Base-by-base conservation (phyloP, 2,329 filamentous ascomycete genomes). In the Aspergillus sp. region DNA sequence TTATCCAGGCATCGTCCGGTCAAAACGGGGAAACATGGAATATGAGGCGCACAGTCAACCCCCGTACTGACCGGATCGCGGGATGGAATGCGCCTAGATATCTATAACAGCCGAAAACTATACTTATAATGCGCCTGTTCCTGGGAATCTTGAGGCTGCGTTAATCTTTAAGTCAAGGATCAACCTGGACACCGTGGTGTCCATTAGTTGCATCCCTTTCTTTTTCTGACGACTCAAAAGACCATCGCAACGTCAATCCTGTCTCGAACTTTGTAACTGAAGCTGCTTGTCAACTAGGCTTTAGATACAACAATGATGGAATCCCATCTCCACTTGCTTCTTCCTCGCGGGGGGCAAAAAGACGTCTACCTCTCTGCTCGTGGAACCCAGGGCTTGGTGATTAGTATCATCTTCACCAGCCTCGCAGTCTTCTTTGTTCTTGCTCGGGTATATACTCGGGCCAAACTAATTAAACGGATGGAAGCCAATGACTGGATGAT, bases 401-500 rank as follows among this genome's bases (percentile, higher is more conserved):
- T 68, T 21, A 74, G 72, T 50, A 58, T 73, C 31, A 60, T 71
- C 11, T 73, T 75, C 53, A 73, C 72, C 6, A 53, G 24, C 3
- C 55, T 74, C 14, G 71, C 72, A 11, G 65, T 66, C 15, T 57
- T 47, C 37, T 69, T 73, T 40, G 71, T 75, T 14, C 56, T 49
- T 6, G 60, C 66, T 31, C 69, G 73, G 17, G 60, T 75, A 24
- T 74, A 71, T 56, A 73, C 72, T 11, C 66, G 73, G 11, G 58
- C 65, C 17, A 64, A 59, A 14, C 60, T 75, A 12, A 67, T 74
- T 56, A 63, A 68, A 23, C 65, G 62, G n/a, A 65, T 74, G 60
- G 71, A 74, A 58, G 47, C 65, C 3, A 74, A 74, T 63, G 73
- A 75, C 58, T 75, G 71, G 69, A 72, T 73, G 68, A 62, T 74